Base-by-base conservation (phyloP, 140 eudicot genomes). In the Cichorium intybus region DNA sequence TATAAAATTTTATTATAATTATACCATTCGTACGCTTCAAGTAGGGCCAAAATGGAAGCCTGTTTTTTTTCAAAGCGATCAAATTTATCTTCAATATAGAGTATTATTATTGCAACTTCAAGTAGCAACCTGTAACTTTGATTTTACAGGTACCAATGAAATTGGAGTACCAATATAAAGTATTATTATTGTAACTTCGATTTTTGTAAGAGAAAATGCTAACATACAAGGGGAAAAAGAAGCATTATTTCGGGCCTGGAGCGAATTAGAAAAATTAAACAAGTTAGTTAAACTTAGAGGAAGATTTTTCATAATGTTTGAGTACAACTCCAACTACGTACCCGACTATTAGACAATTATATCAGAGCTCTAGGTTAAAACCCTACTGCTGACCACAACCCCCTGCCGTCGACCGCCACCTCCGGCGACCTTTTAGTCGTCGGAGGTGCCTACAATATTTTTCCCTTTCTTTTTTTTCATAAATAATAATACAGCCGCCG, bases 1-100 rank as follows among this genome's bases (percentile, higher is more conserved):
- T n/a, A n/a, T n/a, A n/a, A n/a, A n/a, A n/a, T n/a, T n/a, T n/a
- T n/a, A n/a, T n/a, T n/a, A n/a, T n/a, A n/a, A n/a, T n/a, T n/a
- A n/a, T n/a, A n/a, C n/a, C n/a, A n/a, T n/a, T n/a, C n/a, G n/a
- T n/a, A n/a, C n/a, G 90, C 87, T 93, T 93, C 76, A 88, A 52
- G 79, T 77, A 88, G 58, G 94, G 80, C 99, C 99, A 93, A 70
- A 93, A 81, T 50, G 99, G 99, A 41, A 93, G 72, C 99, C 99
- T 93, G 82, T 54, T 33, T 49, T 2, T 48, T 51, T 17, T n/a
- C 26, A 33, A 21, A 62, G 11, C 9, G 26, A 52, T 6, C 33
- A 29, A 62, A 8, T 12, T 4, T 34, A 12, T 29, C 24, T 39
- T 45, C 17, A 31, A 29, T 62, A 62, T 0, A 12, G 54, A 29